Percentiles rank a stretch among this genome's conserved stretches.
Conservation (phyloP, 2,329 filamentous ascomycete genomes). For the Elsinoe perseae region DNA sequence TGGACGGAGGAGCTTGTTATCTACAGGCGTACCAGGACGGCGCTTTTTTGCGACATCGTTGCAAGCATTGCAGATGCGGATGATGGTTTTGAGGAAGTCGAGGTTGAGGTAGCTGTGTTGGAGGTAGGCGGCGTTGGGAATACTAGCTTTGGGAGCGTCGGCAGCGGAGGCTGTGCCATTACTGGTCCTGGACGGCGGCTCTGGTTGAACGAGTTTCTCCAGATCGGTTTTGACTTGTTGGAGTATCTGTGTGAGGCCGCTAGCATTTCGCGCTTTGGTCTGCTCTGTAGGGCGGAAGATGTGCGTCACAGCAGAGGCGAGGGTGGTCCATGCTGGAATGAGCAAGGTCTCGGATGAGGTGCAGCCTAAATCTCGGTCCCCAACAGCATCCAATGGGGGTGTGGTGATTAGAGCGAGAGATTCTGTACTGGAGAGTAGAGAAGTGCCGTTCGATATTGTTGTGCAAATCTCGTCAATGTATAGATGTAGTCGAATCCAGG, state of each 20-base stretch:
- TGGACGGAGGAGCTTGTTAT: constrained; percentile 8
- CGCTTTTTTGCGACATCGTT: neutral
- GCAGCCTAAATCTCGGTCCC: constrained; percentile 13
- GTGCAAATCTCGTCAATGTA: constrained; percentile 16
- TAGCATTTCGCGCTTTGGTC: neutral
- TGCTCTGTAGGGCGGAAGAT: neutral
- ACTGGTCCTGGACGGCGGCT: neutral
- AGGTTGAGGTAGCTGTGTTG: neutral
- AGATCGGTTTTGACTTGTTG: neutral
- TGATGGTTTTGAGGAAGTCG: neutral
- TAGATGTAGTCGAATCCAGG: constrained; percentile 21
- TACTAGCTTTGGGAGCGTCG: neutral
- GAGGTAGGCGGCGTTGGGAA: neutral
- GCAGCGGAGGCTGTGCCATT: neutral
- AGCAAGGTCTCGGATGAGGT: constrained; percentile 9
- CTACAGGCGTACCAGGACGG: neutral
- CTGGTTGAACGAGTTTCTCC: neutral
- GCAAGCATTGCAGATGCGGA: neutral
- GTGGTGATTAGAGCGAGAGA: neutral
- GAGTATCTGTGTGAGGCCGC: neutral
- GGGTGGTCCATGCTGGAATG: constrained; percentile 4
- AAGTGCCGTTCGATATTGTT: constrained; percentile 11
- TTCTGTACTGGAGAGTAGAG: constrained; percentile 14
- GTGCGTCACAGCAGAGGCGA: neutral
- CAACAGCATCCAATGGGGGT: constrained; percentile 16